Evolutionary conservation across 208 protist genomes (phyloP), one percentile per base, ranked within the genome.

Genomic region (Angomonas ambiguus): DNA sequence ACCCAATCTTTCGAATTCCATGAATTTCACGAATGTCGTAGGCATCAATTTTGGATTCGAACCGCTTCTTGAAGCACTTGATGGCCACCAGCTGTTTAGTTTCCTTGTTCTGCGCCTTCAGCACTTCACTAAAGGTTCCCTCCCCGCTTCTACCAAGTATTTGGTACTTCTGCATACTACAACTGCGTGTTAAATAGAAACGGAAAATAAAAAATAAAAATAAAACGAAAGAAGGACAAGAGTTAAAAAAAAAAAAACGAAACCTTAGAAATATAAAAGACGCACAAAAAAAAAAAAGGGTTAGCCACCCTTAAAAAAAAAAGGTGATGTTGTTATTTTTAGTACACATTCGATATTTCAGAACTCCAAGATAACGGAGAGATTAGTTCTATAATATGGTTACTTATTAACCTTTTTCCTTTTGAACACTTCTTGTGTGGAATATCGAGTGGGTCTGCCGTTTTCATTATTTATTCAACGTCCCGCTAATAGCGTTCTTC

Each of bases 11-110:
- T 6, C 87, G 76, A 0, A 99, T 79, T 0, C 96, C 95, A 61
- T 98, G 95, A 32, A 99, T 99, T 73, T 99, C 98, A n/a, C 97
- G 80, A 8, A 99, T 74, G n/a, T 88, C 88, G 65, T 98, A 98
- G 8, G 98, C 96, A 69, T 98, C 88, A 22, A 98, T 92, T 42
- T 96, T 84, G 1, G 74, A 92, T 25, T 97, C 84, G 63, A 98
- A 98, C 2, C 80, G 74, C 45, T 87, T 97, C 80, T 98, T 99
- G 94, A 99, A 98, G 67, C 96, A 96, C 72, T 99, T 99, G 51
- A 99, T 99, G 0, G 98, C 98, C 2, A 98, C 96, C 10, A 83
- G 72, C 24, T 89, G 82, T 38, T 87, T 76, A 3, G 78, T 98
- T 51, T 97, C 87, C 71, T 93, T 87, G 65, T 92, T 76, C 67